phyloP scores from a whole-genome alignment of 805 yeast species.

The Cyberlindnera americana region DNA sequence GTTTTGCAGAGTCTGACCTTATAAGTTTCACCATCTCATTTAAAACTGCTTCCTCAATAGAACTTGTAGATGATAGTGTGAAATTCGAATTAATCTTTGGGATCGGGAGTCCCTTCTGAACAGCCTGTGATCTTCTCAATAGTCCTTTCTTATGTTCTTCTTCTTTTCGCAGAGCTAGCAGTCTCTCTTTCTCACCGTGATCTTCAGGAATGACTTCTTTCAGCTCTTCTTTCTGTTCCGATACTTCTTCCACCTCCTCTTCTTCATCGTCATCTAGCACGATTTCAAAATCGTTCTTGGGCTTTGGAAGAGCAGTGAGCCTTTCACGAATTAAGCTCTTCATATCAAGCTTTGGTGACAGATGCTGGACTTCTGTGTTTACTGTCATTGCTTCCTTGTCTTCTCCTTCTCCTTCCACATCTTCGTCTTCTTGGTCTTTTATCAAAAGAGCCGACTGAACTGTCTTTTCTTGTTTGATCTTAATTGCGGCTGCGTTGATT shows the following conservation, averaged over 20 bases:
- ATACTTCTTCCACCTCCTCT: not conserved
- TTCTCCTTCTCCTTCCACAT: conserved; percentile 4
- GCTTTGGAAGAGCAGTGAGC: conserved; percentile 36
- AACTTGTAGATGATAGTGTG: not conserved
- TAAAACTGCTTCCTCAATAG: conserved; percentile 20
- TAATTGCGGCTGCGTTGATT: conserved; percentile 33
- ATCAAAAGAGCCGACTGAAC: conserved; percentile 34
- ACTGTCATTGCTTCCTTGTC: not conserved
- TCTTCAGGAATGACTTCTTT: conserved; percentile 15
- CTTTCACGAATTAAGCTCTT: conserved; percentile 15
- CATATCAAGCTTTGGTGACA: not conserved
- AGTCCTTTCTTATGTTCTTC: conserved; percentile 22
- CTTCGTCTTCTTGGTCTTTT: conserved; percentile 15
- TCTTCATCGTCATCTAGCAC: conserved; percentile 30
- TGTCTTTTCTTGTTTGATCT: conserved; percentile 37
- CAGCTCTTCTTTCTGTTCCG: conserved; percentile 22
- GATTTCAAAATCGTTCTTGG: conserved; percentile 46
- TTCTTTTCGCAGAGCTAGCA: conserved; percentile 11
- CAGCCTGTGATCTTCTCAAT: conserved; percentile 42
- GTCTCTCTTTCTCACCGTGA: conserved; percentile 23
- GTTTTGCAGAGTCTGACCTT: conserved; percentile 39
- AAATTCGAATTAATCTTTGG: conserved; percentile 37
- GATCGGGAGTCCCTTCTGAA: conserved; percentile 42
- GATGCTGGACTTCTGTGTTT: no score
- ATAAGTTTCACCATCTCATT: conserved; percentile 36